Evolutionary conservation across 768 basidiomycete species (phyloP).

Genomic region (Termitomyces titanicus): DNA sequence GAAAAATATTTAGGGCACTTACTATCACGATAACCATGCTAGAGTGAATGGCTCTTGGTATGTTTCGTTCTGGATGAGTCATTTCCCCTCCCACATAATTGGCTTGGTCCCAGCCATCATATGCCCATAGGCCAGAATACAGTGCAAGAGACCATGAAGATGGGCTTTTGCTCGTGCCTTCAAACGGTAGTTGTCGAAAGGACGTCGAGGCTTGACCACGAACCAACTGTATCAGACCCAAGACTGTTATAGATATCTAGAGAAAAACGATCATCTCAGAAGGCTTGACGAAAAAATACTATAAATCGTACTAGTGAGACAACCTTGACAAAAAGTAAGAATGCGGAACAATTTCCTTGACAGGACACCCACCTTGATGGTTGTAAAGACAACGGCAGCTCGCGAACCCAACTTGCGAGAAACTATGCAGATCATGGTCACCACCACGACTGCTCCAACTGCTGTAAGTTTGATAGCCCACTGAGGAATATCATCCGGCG

Average conservation of each 20-base stretch:
- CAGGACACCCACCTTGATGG: conserved; percentile 60
- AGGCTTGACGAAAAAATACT: not conserved
- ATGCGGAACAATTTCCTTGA: not conserved
- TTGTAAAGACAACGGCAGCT: conserved; percentile 83
- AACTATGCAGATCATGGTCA: conserved; percentile 76
- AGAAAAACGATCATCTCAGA: conserved; percentile 11
- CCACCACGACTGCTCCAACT: conserved; percentile 61
- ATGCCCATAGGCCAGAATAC: conserved; percentile 94
- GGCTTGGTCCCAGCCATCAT: conserved; percentile 94
- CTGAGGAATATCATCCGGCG: conserved; percentile 77
- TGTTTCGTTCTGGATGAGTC: conserved; percentile 74
- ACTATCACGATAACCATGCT: conserved; percentile 85
- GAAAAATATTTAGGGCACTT: conserved; percentile 20
- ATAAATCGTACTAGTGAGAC: conserved; percentile 54
- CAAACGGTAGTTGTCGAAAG: conserved; percentile 65
- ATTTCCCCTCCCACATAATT: conserved; percentile 93
- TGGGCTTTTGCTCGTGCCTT: conserved; percentile 70
- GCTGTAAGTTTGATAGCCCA: conserved; percentile 93
- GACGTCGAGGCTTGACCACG: conserved; percentile 70
- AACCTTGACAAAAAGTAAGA: conserved; percentile 35
- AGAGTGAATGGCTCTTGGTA: conserved; percentile 85
- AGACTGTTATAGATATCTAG: conserved; percentile 66
- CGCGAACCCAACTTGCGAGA: conserved; percentile 76
- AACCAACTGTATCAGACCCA: conserved; percentile 76
- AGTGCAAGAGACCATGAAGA: conserved; percentile 89